phyloP scores from a whole-genome alignment of 139 green algal genomes.

The Chlorella sp. region DNA sequence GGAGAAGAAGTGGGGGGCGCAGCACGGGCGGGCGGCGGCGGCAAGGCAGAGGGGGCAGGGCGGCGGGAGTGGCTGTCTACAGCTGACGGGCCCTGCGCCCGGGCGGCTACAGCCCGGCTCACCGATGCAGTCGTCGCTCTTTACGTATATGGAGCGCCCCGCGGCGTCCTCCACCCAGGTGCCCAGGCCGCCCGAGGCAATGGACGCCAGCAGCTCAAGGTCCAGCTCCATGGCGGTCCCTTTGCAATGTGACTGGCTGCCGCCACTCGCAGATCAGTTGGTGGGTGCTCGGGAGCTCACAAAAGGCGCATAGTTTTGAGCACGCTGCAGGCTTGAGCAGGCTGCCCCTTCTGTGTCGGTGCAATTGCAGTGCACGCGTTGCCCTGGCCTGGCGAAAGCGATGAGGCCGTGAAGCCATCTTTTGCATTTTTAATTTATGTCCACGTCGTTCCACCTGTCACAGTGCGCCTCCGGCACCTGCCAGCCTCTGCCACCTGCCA shows the following conservation, averaged over 20 bases:
- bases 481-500: too few species aligned
- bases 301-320: neutral
- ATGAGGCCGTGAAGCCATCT: too few species aligned
- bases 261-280: neutral
- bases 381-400: too few species aligned
- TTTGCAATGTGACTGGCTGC: neutral
- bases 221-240: conserved; percentile 54
- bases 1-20: neutral
- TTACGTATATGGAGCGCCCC: conserved; percentile 59
- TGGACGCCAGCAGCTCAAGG: conserved; percentile 80
- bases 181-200: conserved; percentile 75
- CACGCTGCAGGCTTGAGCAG: neutral
- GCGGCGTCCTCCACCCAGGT: conserved; percentile 45
- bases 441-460: too few species aligned
- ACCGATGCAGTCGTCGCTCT: conserved; percentile 83
- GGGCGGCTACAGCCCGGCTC: neutral
- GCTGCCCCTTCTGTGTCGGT: too few species aligned
- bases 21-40: neutral
- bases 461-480: too few species aligned
- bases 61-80: neutral
- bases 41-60: neutral
- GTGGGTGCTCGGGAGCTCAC: neutral
- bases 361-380: too few species aligned
- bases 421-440: too few species aligned
- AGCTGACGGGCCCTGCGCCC: neutral